A percentile compares a stretch with the other conserved stretches of the same genome.
Evolutionary conservation across 371 early-diverging fungal genomes (phyloP).

Genomic region (Lichtheimia ramosa): DNA sequence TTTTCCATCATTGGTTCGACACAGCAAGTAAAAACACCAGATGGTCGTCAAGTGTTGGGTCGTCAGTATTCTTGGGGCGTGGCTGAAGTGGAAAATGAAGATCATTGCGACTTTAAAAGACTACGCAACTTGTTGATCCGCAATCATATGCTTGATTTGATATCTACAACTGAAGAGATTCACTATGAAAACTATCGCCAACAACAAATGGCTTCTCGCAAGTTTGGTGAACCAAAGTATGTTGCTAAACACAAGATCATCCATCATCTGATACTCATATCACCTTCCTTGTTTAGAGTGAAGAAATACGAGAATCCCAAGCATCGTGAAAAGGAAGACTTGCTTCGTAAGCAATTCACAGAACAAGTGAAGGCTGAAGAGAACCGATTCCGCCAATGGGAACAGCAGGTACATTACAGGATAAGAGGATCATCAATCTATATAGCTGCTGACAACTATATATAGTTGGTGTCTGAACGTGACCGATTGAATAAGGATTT

Average conservation of each 20-base stretch:
- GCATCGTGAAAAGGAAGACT: conserved; percentile 89
- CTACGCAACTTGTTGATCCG: conserved; percentile 89
- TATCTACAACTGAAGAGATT: conserved; percentile 80
- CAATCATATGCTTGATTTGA: conserved; percentile 91
- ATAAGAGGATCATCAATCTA: neutral
- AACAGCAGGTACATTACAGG: conserved; percentile 71
- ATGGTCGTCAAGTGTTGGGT: conserved; percentile 77
- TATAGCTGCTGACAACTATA: neutral
- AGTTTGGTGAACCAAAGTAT: conserved; percentile 77
- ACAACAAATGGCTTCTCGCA: conserved; percentile 77
- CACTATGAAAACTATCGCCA: conserved; percentile 90
- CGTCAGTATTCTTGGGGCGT: conserved; percentile 94
- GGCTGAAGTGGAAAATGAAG: conserved; percentile 87
- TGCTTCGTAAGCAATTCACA: conserved; percentile 87
- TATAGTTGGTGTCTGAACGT: conserved; percentile 87
- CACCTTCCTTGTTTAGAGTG: conserved; percentile 29
- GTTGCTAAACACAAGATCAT: neutral
- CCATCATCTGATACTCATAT: neutral
- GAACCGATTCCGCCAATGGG: conserved; percentile 95
- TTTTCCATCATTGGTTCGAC: conserved; percentile 92
- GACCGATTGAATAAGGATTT: conserved; percentile 97
- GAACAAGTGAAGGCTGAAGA: conserved; percentile 95
- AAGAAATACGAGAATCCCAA: conserved; percentile 80
- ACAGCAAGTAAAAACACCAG: conserved; percentile 68
- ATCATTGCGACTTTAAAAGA: conserved; percentile 89